Evolutionary conservation across 148 eudicot species (phyloP).

Genomic region (Arbutus unedo): DNA sequence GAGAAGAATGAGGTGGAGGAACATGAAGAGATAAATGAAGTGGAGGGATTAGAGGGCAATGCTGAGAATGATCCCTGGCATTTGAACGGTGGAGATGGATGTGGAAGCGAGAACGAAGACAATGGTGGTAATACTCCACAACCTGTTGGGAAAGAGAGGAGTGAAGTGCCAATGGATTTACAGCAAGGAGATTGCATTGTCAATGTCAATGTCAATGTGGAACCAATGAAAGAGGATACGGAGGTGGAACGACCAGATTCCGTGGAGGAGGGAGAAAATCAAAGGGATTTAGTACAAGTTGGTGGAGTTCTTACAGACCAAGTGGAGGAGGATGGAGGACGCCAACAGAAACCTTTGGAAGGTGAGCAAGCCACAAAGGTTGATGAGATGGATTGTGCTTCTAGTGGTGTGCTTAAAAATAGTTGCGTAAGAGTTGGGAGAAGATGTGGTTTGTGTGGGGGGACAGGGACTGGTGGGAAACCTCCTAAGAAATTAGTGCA

Average conservation of each 20-base stretch:
- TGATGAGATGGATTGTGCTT: conserved; percentile 23
- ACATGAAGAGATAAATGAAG: conserved; percentile 22
- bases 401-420: conserved; percentile 26
- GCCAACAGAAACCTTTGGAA: conserved; percentile 29
- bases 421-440: conserved; percentile 68
- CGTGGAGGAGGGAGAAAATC: conserved; percentile 30
- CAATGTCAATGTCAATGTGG: conserved; percentile 28
- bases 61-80: conserved; percentile 26
- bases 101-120: conserved; percentile 24
- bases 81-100: conserved; percentile 18
- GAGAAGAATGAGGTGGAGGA: conserved; percentile 27
- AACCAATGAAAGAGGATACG: conserved; percentile 21
- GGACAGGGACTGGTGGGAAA: conserved; percentile 81
- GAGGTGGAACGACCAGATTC: conserved; percentile 24
- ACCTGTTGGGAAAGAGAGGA: conserved; percentile 25
- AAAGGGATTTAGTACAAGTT: conserved; percentile 21
- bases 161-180: conserved; percentile 21
- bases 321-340: conserved; percentile 28
- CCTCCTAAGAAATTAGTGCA: conserved; percentile 73
- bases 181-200: conserved; percentile 30
- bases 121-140: conserved; percentile 18
- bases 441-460: conserved; percentile 90
- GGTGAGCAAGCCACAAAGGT: conserved; percentile 28
- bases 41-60: conserved; percentile 26
- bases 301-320: conserved; percentile 22